Base-by-base conservation (phyloP, 2,329 filamentous ascomycete species). In the Fusarium musae region DNA sequence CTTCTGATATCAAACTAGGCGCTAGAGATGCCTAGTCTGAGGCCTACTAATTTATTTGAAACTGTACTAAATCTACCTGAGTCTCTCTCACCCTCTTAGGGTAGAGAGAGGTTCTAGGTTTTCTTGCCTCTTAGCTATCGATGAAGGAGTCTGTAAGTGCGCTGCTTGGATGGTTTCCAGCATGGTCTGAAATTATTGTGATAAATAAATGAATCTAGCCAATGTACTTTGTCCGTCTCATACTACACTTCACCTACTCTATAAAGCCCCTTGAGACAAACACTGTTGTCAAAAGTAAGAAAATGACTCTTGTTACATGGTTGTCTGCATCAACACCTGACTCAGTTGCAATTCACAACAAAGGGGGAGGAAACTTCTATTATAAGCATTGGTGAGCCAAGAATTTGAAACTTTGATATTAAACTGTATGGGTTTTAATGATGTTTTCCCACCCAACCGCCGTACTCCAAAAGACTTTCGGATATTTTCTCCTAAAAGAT, bases 401-500 rank as follows among this genome's bases (percentile, higher is more conserved):
- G 36, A 16, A 49, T 39, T 15, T 16, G 36, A 21, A 19, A 52
- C 21, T 19, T 54, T 17, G 30, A 23, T 47, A 63, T 66, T 63
- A 63, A 47, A 32, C 16, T 47, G 23, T 54, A 42, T 47, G 40
- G 46, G 36, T 49, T 63, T 39, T 9, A 15, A n/a, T 5, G 13
- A 21, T 56, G 13, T 42, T 56, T 54, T 59, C 36, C 52, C 23
- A 28, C 50, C 30, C 28, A 59, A 30, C 58, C 39, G 43, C 53
- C 47, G 12, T 59, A 70, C 67, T 70, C 67, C 59, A 42, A 49
- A 34, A 59, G 34, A 42, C 37, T 42, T 50, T 34, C 26, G 53
- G 58, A 69, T 62, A 56, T 57, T 53, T 56, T 40, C 57, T 46
- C 30, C 42, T 44, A 56, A 59, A 65, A 59, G 56, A 56, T 52